These are phyloP conservation scores for Choanephora cucurbitarum DNA, from an alignment of 371 early-diverging fungal genomes.

Conservation along the genomic window DNA sequence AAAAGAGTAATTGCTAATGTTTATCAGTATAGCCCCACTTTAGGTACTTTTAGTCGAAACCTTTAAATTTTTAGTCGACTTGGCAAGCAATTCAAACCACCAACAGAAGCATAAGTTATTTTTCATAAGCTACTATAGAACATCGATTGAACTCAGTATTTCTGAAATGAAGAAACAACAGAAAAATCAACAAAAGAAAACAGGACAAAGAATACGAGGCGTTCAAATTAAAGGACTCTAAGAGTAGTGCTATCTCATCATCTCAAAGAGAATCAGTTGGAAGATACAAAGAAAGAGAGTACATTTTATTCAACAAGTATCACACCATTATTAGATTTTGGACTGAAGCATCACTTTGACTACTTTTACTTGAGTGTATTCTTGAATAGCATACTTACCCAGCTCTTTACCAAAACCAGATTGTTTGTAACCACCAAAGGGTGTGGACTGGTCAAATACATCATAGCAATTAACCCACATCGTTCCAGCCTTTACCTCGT, in stretches of 20 bases:
- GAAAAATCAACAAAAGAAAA: too few relatives aligned
- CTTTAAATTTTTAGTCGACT: too few relatives aligned
- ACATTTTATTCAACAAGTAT: too few relatives aligned
- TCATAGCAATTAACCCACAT: slow-evolving; percentile 45
- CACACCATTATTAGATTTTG: not conserved
- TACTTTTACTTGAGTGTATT: slow-evolving; percentile 71
- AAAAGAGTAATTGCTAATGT: not conserved
- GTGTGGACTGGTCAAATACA: slow-evolving; percentile 57
- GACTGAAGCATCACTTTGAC: slow-evolving; percentile 43
- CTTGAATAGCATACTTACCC: slow-evolving; percentile 71
- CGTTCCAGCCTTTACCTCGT: slow-evolving; percentile 76
- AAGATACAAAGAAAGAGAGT: too few relatives aligned
- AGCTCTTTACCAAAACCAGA: slow-evolving; percentile 84
- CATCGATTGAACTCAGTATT: not conserved
- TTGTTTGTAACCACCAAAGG: slow-evolving; percentile 90
- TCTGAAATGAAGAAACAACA: not conserved
- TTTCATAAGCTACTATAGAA: not conserved
- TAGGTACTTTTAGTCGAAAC: not conserved
- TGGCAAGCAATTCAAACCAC: not conserved
- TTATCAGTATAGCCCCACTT: not conserved
- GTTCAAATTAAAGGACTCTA: too few relatives aligned
- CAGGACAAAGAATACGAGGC: too few relatives aligned
- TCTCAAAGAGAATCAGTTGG: too few relatives aligned
- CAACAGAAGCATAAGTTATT: not conserved
- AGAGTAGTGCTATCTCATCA: too few relatives aligned